Conservation (phyloP, 345 rosid species). For the Linum lewisii region DNA sequence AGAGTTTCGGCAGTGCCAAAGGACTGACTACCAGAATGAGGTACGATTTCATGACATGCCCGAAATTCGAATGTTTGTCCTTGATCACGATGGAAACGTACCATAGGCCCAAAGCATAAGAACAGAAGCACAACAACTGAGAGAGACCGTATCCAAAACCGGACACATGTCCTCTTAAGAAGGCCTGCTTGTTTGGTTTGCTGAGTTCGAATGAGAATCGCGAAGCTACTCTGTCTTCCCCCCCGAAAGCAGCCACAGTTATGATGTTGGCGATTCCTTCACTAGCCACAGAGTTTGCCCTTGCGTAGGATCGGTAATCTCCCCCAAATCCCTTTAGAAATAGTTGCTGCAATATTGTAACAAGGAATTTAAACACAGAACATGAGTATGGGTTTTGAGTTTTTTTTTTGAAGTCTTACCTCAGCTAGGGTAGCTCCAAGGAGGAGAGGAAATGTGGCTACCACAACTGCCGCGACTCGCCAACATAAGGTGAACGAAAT, state of each 20-base stretch:
- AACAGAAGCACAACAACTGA: slow-evolving; percentile 46
- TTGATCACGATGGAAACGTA: slow-evolving; percentile 56
- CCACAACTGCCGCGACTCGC: slow-evolving; percentile 71
- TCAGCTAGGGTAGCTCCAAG: slow-evolving; percentile 66
- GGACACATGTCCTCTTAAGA: slow-evolving; percentile 63
- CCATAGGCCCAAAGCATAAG: slow-evolving; percentile 89
- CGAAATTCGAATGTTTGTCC: slow-evolving; percentile 40
- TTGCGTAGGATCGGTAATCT: slow-evolving; percentile 48
- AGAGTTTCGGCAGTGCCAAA: slow-evolving; percentile 63
- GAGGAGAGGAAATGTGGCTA: slow-evolving; percentile 69
- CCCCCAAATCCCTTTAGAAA: slow-evolving; percentile 83
- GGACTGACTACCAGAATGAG: slow-evolving; percentile 59
- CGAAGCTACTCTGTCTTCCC: slow-evolving; percentile 39
- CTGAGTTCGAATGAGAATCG: slow-evolving; percentile 50
- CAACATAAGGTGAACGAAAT: slow-evolving; percentile 60
- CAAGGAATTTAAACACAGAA: neutral
- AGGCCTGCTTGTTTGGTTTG: slow-evolving; percentile 46
- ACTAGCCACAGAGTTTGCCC: slow-evolving; percentile 56
- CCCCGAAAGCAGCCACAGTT: slow-evolving; percentile 63
- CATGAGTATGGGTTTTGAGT: neutral
- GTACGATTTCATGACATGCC: slow-evolving; percentile 50
- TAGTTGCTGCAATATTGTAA: slow-evolving; percentile 37
- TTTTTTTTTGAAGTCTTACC: slow-evolving; percentile 28
- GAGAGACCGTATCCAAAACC: slow-evolving; percentile 68
- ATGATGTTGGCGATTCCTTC: slow-evolving; percentile 71